Percentiles rank a stretch among this genome's conserved stretches.
Evolutionary conservation across 768 basidiomycete genomes (phyloP).

Genomic region (Trametes cingulata): DNA sequence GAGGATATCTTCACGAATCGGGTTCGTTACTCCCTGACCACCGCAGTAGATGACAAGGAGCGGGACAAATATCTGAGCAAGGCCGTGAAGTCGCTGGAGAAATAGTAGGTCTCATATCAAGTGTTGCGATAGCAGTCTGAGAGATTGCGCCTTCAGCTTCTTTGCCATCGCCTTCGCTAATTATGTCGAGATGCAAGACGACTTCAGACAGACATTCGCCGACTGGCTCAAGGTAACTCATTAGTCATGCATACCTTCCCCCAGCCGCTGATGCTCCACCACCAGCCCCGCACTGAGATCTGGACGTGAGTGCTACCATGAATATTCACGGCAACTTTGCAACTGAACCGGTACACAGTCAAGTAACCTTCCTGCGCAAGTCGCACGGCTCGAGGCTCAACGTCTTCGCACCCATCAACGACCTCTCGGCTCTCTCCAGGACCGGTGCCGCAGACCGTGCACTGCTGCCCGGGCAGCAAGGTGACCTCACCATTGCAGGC

Average conservation of each 20-base stretch:
- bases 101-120: constrained; percentile 65
- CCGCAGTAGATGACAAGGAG: constrained; percentile 61
- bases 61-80: constrained; percentile 57
- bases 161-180: constrained; percentile 94
- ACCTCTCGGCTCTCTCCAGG: constrained; percentile 80
- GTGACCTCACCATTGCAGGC: constrained; percentile 73
- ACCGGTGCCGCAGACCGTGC: constrained; percentile 58
- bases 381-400: constrained; percentile 78
- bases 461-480: constrained; percentile 66
- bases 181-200: constrained; percentile 68
- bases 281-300: constrained; percentile 79
- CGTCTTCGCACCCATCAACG: constrained; percentile 90
- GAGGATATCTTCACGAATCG: constrained; percentile 86
- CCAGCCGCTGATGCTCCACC: background rate
- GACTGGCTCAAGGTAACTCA: constrained; percentile 75
- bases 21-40: constrained; percentile 82
- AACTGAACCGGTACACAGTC: constrained; percentile 45
- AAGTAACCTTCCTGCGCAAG: constrained; percentile 84
- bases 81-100: constrained; percentile 78
- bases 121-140: background rate
- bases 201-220: constrained; percentile 70
- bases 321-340: background rate
- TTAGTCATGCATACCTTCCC: background rate
- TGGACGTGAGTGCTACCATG: constrained; percentile 77
- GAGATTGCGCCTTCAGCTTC: constrained; percentile 54